Conservation (phyloP, 495 filamentous ascomycete genomes). For the Cenococcum geophilum region DNA sequence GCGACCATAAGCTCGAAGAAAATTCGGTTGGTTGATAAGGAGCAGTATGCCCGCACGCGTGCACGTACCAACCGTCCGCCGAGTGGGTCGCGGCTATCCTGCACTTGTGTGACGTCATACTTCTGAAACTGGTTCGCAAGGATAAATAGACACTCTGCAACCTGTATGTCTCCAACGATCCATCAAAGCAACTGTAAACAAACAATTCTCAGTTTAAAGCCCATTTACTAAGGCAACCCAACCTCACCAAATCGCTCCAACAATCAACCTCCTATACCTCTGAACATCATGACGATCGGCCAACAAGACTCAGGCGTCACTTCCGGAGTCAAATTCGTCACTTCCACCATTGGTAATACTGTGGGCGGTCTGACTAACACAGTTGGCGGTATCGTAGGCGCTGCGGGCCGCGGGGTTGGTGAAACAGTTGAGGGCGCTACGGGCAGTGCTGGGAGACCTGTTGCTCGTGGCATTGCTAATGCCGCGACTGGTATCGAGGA, state of each 20-base stretch:
- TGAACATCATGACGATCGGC: conserved; percentile 29
- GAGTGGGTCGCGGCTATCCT: too few relatives aligned
- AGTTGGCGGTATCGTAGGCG: conserved; percentile 62
- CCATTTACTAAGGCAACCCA: neutral
- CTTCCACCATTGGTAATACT: conserved; percentile 43
- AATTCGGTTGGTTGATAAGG: too few relatives aligned
- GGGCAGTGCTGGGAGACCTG: conserved; percentile 56
- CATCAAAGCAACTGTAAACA: too few relatives aligned
- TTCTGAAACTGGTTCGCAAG: too few relatives aligned
- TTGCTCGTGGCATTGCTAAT: conserved; percentile 60
- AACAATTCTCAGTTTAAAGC: too few relatives aligned
- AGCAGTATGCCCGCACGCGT: too few relatives aligned
- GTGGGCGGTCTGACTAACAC: conserved; percentile 54
- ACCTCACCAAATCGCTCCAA: neutral
- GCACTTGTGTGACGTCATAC: too few relatives aligned
- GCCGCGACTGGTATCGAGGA: conserved; percentile 56
- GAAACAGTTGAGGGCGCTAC: conserved; percentile 55
- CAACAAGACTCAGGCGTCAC: conserved; percentile 33
- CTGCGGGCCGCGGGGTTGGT: conserved; percentile 57
- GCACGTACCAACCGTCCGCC: too few relatives aligned
- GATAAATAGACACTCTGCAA: too few relatives aligned
- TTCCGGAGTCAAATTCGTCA: conserved; percentile 36
- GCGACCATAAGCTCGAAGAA: too few relatives aligned
- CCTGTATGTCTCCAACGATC: too few relatives aligned
- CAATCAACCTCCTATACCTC: neutral